Base-by-base conservation (phyloP, 345 rosid species). In the Camelina neglecta region DNA sequence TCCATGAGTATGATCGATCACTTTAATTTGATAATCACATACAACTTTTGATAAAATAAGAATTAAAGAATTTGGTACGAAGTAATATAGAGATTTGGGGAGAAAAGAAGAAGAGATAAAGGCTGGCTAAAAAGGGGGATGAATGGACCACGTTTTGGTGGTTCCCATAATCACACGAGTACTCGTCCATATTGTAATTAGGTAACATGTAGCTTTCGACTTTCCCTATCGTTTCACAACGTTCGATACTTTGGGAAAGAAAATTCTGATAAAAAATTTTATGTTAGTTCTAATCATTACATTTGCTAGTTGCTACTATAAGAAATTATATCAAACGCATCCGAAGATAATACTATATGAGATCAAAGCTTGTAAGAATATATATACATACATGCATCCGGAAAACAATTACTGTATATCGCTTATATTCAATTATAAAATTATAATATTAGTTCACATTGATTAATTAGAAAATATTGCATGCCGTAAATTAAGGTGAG, bases 81-180 rank as follows among this genome's bases (percentile, higher is more conserved):
- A 24, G 57, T 50, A 44, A 64, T 73, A 60, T 1, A 59, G 10
- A 55, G 38, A 55, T 47, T 63, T 63, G 45, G 66, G 38, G 20
- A 45, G 70, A 23, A 29, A 29, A 29, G 5, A 8, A 29, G 58
- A 75, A 62, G 42, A 54, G 70, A 76, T 51, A 69, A 75, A 75
- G 68, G 75, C 48, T 69, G 64, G 64, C 65, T 63, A 62, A 70
- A 67, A 33, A 45, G 61, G 71, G 58, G 65, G 15, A 77, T 64
- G 67, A 61, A 70, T 77, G 80, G 76, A 71, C 80, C 80, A 71
- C 55, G 72, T 77, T 71, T 77, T 70, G 72, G 72, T 77, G 76
- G 72, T 77, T 71, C 71, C 80, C 67, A 77, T 77, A 64, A 77
- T 65, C 80, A 77, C 75, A 76, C 80, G 80, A 48, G 67, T 76